Evolutionary conservation across 306 rosid species (phyloP).

Genomic region (Mimosa pudica): DNA sequence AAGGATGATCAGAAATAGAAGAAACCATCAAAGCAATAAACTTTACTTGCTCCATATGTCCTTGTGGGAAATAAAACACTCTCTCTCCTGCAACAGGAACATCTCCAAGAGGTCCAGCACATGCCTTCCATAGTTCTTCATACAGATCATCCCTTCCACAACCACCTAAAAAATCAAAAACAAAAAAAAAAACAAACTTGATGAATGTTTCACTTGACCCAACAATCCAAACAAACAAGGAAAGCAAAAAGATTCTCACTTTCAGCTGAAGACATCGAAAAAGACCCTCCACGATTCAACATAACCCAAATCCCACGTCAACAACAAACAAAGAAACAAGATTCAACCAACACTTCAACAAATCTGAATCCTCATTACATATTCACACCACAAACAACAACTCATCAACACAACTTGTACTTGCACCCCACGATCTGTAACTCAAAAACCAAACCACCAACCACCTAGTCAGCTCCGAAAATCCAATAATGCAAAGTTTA

Average conservation of each 20-base stretch:
- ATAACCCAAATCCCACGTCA: conserved; percentile 54
- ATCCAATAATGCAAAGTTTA: conserved; percentile 12
- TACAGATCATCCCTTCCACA: conserved; percentile 57
- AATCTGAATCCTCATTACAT: conserved; percentile 38
- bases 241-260: conserved; percentile 44
- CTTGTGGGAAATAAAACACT: conserved; percentile 90
- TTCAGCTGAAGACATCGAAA: conserved; percentile 50
- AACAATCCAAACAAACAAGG: not conserved
- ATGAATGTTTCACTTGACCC: not conserved
- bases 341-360: conserved; percentile 2
- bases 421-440: conserved; percentile 34
- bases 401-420: not conserved
- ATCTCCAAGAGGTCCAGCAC: conserved; percentile 90
- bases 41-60: conserved; percentile 97
- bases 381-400: not conserved
- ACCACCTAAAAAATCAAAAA: conserved; percentile 28
- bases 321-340: not conserved
- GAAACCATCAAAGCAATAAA: conserved; percentile 30
- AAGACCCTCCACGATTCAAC: conserved; percentile 66
- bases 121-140: conserved; percentile 73
- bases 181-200: not conserved
- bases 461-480: conserved; percentile 33
- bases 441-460: conserved; percentile 26
- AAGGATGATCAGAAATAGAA: conserved; percentile 37
- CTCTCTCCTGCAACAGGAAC: conserved; percentile 66